Conservation (phyloP, 805 yeast species). For the Sugiyamaella chiloensis region DNA sequence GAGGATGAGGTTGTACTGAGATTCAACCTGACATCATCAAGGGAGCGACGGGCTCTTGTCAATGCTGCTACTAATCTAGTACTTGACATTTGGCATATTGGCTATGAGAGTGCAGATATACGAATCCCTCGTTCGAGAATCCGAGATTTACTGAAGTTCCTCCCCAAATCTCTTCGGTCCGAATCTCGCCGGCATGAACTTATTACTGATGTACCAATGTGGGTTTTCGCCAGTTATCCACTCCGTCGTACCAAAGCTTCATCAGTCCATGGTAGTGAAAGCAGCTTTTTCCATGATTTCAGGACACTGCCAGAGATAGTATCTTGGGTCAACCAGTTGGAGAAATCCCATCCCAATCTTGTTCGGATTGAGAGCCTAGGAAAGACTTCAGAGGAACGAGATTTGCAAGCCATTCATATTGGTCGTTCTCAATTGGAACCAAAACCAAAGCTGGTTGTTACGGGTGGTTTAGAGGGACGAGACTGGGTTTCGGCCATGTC, state of each 20-base stretch:
- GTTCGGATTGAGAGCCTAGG: slow-evolving; percentile 70
- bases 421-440: slow-evolving; percentile 33
- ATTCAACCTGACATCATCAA: slow-evolving; percentile 28
- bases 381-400: slow-evolving; percentile 69
- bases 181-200: slow-evolving; percentile 16
- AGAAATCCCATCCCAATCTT: slow-evolving; percentile 59
- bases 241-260: slow-evolving; percentile 3
- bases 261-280: not conserved
- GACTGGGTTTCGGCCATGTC: slow-evolving; percentile 84
- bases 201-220: slow-evolving; percentile 29
- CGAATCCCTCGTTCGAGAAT: slow-evolving; percentile 23
- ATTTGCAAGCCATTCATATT: slow-evolving; percentile 63
- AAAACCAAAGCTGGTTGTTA: slow-evolving; percentile 63
- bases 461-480: slow-evolving; percentile 86
- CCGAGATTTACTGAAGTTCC: slow-evolving; percentile 21
- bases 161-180: slow-evolving; percentile 24
- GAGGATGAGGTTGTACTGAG: slow-evolving; percentile 45
- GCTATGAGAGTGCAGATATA: slow-evolving; percentile 23
- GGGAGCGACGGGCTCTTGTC: slow-evolving; percentile 23
- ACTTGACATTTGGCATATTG: slow-evolving; percentile 28
- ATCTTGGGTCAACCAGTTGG: slow-evolving; percentile 64
- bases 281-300: slow-evolving; percentile 63
- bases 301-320: slow-evolving; percentile 66
- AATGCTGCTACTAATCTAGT: slow-evolving; percentile 25
- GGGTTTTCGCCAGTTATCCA: slow-evolving; percentile 28